A percentile compares a stretch with the other conserved stretches of the same genome.
These are phyloP conservation scores for Cupressus sempervirens DNA, from an alignment of 75 land plant genomes.

Conservation along the genomic window DNA sequence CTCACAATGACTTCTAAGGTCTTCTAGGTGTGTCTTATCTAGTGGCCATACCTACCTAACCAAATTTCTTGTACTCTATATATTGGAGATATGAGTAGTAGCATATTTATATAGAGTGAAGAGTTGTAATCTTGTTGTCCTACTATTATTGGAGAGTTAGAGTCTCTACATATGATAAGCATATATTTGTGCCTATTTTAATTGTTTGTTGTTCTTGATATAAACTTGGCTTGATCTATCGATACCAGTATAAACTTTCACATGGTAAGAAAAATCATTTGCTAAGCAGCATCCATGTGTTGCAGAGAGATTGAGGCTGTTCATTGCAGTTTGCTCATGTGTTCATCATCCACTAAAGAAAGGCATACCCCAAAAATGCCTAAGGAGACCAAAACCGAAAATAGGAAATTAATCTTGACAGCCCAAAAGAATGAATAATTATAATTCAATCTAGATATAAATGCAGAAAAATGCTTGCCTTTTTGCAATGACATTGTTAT, in stretches of 20 bases:
- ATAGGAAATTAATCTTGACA: background rate
- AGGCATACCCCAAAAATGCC: background rate
- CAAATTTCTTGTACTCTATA: background rate
- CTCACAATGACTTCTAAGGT: background rate
- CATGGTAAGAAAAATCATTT: background rate
- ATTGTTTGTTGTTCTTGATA: background rate
- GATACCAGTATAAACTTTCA: background rate
- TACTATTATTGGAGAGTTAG: background rate
- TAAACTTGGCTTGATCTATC: background rate
- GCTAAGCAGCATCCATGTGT: background rate
- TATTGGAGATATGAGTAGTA: background rate
- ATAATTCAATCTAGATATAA: background rate
- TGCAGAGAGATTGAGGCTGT: background rate
- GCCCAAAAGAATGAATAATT: background rate
- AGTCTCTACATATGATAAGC: background rate
- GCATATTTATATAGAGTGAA: background rate
- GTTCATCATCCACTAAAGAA: background rate
- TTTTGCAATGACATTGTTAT: constrained; percentile 59
- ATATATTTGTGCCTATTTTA: background rate
- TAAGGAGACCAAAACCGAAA: background rate
- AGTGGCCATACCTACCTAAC: background rate
- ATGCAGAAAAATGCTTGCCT: constrained; percentile 55
- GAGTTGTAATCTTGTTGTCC: background rate
- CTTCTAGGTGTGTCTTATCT: background rate
- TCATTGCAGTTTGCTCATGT: background rate